Evolutionary conservation across 495 filamentous ascomycete genomes (phyloP).

Genomic region (Annulohypoxylon nitens): DNA sequence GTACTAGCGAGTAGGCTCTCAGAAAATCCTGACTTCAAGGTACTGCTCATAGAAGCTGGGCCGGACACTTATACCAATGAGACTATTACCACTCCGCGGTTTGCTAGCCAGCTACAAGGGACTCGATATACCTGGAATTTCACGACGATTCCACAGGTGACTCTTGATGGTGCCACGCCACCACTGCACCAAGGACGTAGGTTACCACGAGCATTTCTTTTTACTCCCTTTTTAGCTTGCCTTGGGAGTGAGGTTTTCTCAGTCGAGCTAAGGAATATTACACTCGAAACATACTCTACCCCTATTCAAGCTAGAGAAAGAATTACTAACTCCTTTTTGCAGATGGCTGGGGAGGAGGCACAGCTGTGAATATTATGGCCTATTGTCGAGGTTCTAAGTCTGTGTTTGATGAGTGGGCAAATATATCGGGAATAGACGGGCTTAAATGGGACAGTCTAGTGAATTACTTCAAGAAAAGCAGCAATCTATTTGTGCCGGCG

Average conservation of each 20-base stretch:
- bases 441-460: constrained; percentile 55
- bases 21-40: constrained; percentile 55
- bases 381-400: constrained; percentile 40
- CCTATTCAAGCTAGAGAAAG: too few relatives aligned
- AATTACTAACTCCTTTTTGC: too few relatives aligned
- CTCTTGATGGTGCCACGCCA: constrained; percentile 62
- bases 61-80: constrained; percentile 38
- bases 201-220: too few relatives aligned
- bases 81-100: constrained; percentile 37
- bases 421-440: constrained; percentile 53
- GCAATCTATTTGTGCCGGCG: constrained; percentile 27
- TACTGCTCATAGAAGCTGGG: constrained; percentile 64
- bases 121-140: constrained; percentile 44
- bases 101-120: constrained; percentile 49
- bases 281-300: too few relatives aligned
- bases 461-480: constrained; percentile 46
- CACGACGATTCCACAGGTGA: constrained; percentile 45
- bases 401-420: constrained; percentile 59
- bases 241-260: too few relatives aligned
- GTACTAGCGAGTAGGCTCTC: constrained; percentile 64
- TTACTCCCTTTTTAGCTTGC: too few relatives aligned
- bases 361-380: constrained; percentile 45
- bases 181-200: constrained; percentile 56
- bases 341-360: constrained; percentile 45
- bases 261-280: too few relatives aligned